Evolutionary conservation across 192 early-diverging fungal genomes (phyloP).

Genomic region (Podila minutissima): DNA sequence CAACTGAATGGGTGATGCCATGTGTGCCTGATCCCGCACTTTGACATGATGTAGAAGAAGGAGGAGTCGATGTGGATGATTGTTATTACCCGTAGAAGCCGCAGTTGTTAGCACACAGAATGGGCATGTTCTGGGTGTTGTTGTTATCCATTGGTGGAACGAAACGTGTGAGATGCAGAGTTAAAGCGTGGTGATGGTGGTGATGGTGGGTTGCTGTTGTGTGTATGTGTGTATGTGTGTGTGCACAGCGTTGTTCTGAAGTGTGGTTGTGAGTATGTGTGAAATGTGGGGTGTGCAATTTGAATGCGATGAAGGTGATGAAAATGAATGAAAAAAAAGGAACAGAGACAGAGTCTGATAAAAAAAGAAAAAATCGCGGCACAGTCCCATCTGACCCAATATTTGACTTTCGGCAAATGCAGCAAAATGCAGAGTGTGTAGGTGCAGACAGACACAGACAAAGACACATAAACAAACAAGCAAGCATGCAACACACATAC

Average conservation of each 20-base stretch:
- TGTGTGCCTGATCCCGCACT: background rate
- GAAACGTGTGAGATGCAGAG: background rate
- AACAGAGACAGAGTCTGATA: background rate
- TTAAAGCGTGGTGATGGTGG: background rate
- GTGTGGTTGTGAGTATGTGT: background rate
- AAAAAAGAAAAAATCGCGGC: background rate
- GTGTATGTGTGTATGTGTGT: background rate
- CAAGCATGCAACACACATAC: no score
- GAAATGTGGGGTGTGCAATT: no score
- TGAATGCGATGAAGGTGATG: background rate
- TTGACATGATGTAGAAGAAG: background rate
- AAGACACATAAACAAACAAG: no score
- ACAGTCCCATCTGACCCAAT: background rate
- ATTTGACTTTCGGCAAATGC: no score
- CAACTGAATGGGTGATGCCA: background rate
- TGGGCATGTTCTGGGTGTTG: slow-evolving; percentile 64
- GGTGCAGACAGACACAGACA: no score
- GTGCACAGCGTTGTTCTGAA: background rate
- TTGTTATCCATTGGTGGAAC: slow-evolving; percentile 71
- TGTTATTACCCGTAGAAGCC: slow-evolving; percentile 73
- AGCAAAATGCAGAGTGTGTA: no score
- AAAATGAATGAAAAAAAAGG: background rate
- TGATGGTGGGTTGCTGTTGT: background rate
- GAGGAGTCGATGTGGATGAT: background rate
- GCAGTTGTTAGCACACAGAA: slow-evolving; percentile 74